Percentiles rank a stretch among this genome's conserved stretches.
Evolutionary conservation across 179 eudicot genomes (phyloP).

Genomic region (Carnegiea gigantea): DNA sequence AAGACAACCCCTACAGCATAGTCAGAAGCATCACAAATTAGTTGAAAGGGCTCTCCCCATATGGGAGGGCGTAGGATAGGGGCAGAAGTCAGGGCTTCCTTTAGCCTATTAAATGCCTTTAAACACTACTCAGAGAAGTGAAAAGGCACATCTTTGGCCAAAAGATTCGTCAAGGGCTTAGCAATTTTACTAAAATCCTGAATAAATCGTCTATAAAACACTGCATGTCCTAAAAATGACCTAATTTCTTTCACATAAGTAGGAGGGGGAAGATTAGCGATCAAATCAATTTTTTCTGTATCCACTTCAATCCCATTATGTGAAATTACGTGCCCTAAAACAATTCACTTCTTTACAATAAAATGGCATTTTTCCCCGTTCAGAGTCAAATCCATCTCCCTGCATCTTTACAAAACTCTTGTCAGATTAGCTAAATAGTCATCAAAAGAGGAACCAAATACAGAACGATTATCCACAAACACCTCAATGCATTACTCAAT

Average conservation of each 20-base stretch:
- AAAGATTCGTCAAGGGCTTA: neutral
- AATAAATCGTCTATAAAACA: neutral
- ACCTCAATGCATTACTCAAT: neutral
- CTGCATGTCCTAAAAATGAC: neutral
- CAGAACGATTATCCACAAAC: neutral
- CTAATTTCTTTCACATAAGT: neutral
- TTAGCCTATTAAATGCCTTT: neutral
- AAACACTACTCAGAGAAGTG: neutral
- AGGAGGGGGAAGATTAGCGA: neutral
- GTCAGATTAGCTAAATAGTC: neutral
- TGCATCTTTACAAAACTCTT: neutral
- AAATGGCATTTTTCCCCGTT: neutral
- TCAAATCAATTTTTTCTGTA: neutral
- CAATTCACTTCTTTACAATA: neutral
- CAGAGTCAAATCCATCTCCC: neutral
- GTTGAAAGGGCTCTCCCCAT: no score
- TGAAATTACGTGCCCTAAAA: neutral
- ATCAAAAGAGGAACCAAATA: neutral
- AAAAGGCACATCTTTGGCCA: neutral
- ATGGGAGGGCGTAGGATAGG: no score
- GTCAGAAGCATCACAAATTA: no score
- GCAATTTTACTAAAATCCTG: neutral
- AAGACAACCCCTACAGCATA: neutral
- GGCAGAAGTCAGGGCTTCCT: no score
- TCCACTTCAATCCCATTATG: neutral